phyloP scores from a whole-genome alignment of 2,329 filamentous ascomycete genomes.

The Ophiognomonia clavigignenti-juglandacearum region DNA sequence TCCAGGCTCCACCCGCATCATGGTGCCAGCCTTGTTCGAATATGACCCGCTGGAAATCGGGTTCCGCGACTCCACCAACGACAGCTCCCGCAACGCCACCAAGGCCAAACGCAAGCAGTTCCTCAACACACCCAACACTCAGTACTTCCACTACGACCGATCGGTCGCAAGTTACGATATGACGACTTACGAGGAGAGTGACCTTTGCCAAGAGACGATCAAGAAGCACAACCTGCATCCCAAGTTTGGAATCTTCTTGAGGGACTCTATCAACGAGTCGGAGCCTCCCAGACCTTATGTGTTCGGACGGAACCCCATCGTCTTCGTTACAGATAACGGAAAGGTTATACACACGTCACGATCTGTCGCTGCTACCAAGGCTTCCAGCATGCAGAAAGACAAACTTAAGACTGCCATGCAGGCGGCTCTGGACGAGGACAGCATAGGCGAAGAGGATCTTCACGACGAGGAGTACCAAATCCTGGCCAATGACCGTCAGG shows the following conservation, averaged over 20 bases:
- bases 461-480: slow-evolving; percentile 16
- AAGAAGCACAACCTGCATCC: slow-evolving; percentile 48
- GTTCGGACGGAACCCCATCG: slow-evolving; percentile 42
- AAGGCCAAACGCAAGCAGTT: slow-evolving; percentile 49
- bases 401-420: slow-evolving; percentile 18
- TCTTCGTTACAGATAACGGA: slow-evolving; percentile 44
- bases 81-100: slow-evolving; percentile 48
- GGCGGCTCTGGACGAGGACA: slow-evolving; percentile 21
- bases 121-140: slow-evolving; percentile 48
- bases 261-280: slow-evolving; percentile 39
- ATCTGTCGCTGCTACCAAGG: slow-evolving; percentile 20
- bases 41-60: slow-evolving; percentile 53
- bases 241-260: slow-evolving; percentile 47
- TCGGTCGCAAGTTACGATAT: slow-evolving; percentile 49
- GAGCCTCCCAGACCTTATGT: slow-evolving; percentile 35
- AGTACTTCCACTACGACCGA: slow-evolving; percentile 50
- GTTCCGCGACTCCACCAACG: slow-evolving; percentile 54
- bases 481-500: slow-evolving; percentile 18
- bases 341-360: slow-evolving; percentile 43
- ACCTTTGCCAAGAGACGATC: slow-evolving; percentile 47
- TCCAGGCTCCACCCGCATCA: slow-evolving; percentile 46
- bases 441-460: slow-evolving; percentile 20
- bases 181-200: slow-evolving; percentile 40
- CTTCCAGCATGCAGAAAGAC: slow-evolving; percentile 16
- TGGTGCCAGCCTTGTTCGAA: slow-evolving; percentile 44